Conservation (phyloP, 345 rosid species). For the Salix viminalis region DNA sequence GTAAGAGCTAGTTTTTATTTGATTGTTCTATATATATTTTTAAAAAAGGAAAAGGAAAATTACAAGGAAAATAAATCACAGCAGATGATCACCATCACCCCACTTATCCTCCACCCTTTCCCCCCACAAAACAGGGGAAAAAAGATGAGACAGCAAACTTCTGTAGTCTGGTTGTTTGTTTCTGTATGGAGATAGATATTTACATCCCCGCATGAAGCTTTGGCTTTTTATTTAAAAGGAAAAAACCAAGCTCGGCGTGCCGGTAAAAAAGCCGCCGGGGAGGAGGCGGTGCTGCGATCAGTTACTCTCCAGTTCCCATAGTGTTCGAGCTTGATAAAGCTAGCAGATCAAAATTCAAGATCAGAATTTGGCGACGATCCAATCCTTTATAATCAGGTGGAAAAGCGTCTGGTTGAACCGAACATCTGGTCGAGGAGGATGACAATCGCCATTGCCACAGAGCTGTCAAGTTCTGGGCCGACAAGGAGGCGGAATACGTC, state of each 20-base stretch:
- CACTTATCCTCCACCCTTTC: background rate
- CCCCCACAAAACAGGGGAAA: background rate
- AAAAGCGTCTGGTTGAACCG: conserved; percentile 49
- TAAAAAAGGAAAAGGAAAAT: background rate
- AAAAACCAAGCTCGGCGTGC: conserved; percentile 32
- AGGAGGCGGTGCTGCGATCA: background rate
- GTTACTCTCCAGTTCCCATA: background rate
- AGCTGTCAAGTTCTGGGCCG: conserved; percentile 51
- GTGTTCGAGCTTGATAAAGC: background rate
- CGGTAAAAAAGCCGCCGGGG: background rate
- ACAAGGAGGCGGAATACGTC: conserved; percentile 75
- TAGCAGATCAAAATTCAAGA: background rate
- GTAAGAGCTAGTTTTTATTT: background rate
- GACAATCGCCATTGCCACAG: conserved; percentile 76
- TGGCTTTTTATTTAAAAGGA: conserved; percentile 41
- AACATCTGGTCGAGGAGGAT: conserved; percentile 91
- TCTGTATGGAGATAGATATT: background rate
- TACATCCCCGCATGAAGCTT: conserved; percentile 16
- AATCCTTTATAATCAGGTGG: background rate
- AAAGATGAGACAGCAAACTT: background rate
- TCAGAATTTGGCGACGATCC: background rate
- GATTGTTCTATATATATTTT: background rate
- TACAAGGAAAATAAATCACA: background rate
- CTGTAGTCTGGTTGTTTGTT: background rate
- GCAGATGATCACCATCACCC: background rate